Evolutionary conservation across 1,139 yeast species (phyloP).

Genomic region (Suhomyces maxii): DNA sequence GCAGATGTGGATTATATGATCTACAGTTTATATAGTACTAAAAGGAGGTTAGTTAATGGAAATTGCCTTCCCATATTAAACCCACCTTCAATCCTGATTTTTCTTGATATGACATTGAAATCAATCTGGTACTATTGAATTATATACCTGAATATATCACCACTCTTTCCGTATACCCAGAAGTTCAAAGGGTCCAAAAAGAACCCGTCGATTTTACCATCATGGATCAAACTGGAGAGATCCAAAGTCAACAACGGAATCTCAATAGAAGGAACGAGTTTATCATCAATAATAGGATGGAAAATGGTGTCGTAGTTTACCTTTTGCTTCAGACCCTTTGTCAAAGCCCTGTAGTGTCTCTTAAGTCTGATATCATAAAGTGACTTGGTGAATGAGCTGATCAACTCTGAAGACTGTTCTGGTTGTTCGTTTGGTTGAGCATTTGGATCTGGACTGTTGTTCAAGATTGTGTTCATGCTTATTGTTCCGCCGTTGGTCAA

Average conservation of each 20-base stretch:
- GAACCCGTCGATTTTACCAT: constrained; percentile 48
- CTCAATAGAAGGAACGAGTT: constrained; percentile 41
- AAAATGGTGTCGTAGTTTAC: constrained; percentile 24
- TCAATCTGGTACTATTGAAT: not conserved
- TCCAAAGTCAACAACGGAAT: constrained; percentile 39
- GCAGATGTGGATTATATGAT: no score
- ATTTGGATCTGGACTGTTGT: not conserved
- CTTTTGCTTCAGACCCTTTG: constrained; percentile 10
- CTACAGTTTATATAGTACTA: no score
- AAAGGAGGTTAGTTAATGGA: no score
- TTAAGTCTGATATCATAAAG: constrained; percentile 36
- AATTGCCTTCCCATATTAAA: no score
- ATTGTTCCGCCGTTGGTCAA: constrained; percentile 12
- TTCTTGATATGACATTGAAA: no score
- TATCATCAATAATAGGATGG: constrained; percentile 42
- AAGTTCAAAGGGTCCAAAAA: constrained; percentile 38
- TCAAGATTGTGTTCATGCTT: constrained; percentile 14
- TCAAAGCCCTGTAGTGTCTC: constrained; percentile 26
- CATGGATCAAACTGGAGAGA: constrained; percentile 25
- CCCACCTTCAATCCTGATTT: no score
- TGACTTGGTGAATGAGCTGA: constrained; percentile 35
- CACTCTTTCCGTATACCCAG: constrained; percentile 55
- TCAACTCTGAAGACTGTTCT: constrained; percentile 19
- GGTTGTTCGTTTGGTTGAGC: not conserved
- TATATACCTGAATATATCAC: constrained; percentile 44